Conservation (phyloP, 2,329 filamentous ascomycete species). For the Fusarium sp. region DNA sequence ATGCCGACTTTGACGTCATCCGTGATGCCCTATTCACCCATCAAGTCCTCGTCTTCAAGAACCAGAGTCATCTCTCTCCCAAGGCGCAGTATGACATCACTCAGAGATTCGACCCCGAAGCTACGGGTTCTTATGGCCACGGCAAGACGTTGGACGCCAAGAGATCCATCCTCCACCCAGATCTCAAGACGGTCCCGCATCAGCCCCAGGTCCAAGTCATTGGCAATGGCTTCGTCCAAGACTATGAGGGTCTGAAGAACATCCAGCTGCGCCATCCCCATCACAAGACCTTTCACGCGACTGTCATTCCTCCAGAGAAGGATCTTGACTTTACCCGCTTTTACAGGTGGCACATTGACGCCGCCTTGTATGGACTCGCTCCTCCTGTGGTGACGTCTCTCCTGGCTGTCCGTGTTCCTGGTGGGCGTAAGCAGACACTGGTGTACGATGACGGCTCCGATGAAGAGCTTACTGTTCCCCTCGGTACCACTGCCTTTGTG, state of each 20-base stretch:
- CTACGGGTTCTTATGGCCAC: conserved; percentile 75
- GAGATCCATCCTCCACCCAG: conserved; percentile 77
- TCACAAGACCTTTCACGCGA: conserved; percentile 80
- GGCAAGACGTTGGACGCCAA: conserved; percentile 76
- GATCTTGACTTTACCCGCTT: conserved; percentile 66
- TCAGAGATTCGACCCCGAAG: conserved; percentile 75
- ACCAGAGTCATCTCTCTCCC: conserved; percentile 71
- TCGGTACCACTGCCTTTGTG: conserved; percentile 82
- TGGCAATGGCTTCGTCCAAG: conserved; percentile 75
- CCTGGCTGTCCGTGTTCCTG: conserved; percentile 78
- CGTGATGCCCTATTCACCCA: conserved; percentile 73
- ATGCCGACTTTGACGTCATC: conserved; percentile 72
- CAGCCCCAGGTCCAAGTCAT: conserved; percentile 82
- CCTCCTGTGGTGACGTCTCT: conserved; percentile 79
- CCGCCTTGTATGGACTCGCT: conserved; percentile 79
- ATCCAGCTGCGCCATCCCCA: conserved; percentile 79
- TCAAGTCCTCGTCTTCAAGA: conserved; percentile 77
- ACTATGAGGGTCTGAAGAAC: conserved; percentile 77
- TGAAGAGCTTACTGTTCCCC: conserved; percentile 73
- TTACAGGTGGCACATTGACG: conserved; percentile 86
- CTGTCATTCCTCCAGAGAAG: conserved; percentile 65
- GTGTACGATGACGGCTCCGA: conserved; percentile 78
- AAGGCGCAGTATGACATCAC: conserved; percentile 80
- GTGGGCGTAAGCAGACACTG: conserved; percentile 71
- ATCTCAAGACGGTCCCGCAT: conserved; percentile 82